A percentile compares a stretch with the other conserved stretches of the same genome.
These are phyloP conservation scores for Nemania sp. DNA, from an alignment of 2,329 filamentous ascomycete genomes.

Conservation along the genomic window DNA sequence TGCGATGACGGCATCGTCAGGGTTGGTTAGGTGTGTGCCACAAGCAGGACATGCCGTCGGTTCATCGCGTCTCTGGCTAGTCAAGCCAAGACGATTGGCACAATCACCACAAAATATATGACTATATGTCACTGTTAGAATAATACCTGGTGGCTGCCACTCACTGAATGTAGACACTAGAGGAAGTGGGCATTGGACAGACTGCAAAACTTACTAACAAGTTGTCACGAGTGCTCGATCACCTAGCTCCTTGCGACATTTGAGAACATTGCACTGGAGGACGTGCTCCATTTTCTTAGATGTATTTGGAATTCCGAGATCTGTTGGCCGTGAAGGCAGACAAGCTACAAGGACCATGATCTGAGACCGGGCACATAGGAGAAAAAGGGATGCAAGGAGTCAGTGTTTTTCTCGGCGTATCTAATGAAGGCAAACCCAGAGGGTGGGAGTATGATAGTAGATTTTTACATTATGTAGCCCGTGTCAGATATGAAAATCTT, in stretches of 20 bases:
- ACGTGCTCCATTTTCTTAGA: slow-evolving; percentile 66
- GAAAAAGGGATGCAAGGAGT: background rate
- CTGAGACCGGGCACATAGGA: background rate
- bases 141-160: background rate
- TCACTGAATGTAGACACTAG: background rate
- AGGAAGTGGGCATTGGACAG: background rate
- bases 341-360: slow-evolving; percentile 23
- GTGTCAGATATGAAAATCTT: no score
- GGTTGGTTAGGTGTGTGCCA: slow-evolving; percentile 64
- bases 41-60: slow-evolving; percentile 75
- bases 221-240: slow-evolving; percentile 82
- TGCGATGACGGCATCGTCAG: slow-evolving; percentile 74
- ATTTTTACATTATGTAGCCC: no score
- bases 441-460: no score
- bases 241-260: slow-evolving; percentile 70
- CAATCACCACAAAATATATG: slow-evolving; percentile 86
- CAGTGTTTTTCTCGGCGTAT: background rate
- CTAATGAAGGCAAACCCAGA: background rate
- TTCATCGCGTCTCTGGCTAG: slow-evolving; percentile 53
- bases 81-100: slow-evolving; percentile 66
- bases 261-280: slow-evolving; percentile 78
- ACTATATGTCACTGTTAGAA: slow-evolving; percentile 45
- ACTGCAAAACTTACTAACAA: slow-evolving; percentile 65
- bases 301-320: background rate
- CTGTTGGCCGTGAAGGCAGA: slow-evolving; percentile 3